phyloP scores from a whole-genome alignment of 495 filamentous ascomycete genomes.

The Symbiotaphrina buchneri region DNA sequence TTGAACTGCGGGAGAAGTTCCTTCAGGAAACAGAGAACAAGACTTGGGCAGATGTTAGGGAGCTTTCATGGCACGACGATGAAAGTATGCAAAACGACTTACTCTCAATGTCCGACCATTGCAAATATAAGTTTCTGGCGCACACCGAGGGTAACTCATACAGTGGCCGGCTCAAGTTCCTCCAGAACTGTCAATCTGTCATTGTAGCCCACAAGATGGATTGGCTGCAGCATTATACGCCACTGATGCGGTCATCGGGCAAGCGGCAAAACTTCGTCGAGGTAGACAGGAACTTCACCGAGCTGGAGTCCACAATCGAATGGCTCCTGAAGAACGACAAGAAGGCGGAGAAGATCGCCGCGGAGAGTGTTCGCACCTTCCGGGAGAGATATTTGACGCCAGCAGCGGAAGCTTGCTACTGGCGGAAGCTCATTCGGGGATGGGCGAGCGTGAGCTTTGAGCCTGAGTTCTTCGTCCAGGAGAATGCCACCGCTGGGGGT shows the following conservation, averaged over 20 bases:
- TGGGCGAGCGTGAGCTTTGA: constrained; percentile 20
- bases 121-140: constrained; percentile 31
- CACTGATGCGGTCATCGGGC: constrained; percentile 18
- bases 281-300: constrained; percentile 27
- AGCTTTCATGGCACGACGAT: constrained; percentile 20
- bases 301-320: constrained; percentile 28
- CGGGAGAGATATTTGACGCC: constrained; percentile 35
- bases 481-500: not conserved
- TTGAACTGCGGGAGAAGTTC: constrained; percentile 20
- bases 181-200: constrained; percentile 35
- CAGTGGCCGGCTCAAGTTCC: constrained; percentile 34
- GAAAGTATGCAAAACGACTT: constrained; percentile 14
- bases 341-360: constrained; percentile 28
- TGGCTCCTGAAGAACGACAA: constrained; percentile 23
- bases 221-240: constrained; percentile 20
- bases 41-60: constrained; percentile 27
- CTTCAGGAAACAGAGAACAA: constrained; percentile 19
- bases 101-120: constrained; percentile 30
- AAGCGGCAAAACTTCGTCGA: constrained; percentile 36
- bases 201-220: constrained; percentile 23
- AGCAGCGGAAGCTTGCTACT: constrained; percentile 37
- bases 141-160: constrained; percentile 34
- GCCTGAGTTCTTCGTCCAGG: constrained; percentile 1
- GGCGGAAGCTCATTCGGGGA: constrained; percentile 25
- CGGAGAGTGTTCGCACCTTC: constrained; percentile 28